phyloP scores from a whole-genome alignment of 192 early-diverging fungal species.

The Dispira simplex region DNA sequence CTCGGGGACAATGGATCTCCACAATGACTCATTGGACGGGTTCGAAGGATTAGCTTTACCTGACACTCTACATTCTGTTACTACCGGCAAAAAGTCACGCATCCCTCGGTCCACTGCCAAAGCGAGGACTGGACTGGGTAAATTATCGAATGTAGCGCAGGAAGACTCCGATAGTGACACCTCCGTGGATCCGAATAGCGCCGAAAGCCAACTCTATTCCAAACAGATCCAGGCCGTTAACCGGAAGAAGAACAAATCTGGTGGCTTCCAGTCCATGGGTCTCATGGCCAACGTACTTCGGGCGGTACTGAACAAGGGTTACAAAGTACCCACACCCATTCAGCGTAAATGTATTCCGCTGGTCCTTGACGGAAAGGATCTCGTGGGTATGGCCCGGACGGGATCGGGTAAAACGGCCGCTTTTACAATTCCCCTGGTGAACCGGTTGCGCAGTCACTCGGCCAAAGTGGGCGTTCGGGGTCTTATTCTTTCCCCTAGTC shows the following conservation, averaged over 20 bases:
- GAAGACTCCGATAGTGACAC: no score
- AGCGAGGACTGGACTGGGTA: no score
- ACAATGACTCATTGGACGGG: no score
- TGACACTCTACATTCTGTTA: no score
- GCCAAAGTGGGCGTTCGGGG: constrained; percentile 65
- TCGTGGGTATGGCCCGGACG: constrained; percentile 96
- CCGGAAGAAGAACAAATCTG: constrained; percentile 88
- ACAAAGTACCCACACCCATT: constrained; percentile 97
- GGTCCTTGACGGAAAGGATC: constrained; percentile 79
- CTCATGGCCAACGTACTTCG: constrained; percentile 69
- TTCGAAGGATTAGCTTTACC: no score
- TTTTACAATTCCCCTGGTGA: constrained; percentile 85
- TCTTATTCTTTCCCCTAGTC: constrained; percentile 81
- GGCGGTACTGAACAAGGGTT: constrained; percentile 82
- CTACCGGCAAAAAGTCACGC: no score
- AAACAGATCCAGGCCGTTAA: constrained; percentile 26
- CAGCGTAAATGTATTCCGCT: constrained; percentile 91
- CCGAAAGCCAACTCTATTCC: no score
- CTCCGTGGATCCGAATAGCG: no score
- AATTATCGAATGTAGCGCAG: no score
- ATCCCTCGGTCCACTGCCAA: no score
- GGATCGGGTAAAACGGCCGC: constrained; percentile 97
- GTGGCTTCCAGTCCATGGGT: constrained; percentile 97
- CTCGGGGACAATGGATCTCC: no score
- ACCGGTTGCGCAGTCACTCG: constrained; percentile 74